Evolutionary conservation across 352 stramenopile genomes (phyloP).

Genomic region (Plasmopara halstedii): DNA sequence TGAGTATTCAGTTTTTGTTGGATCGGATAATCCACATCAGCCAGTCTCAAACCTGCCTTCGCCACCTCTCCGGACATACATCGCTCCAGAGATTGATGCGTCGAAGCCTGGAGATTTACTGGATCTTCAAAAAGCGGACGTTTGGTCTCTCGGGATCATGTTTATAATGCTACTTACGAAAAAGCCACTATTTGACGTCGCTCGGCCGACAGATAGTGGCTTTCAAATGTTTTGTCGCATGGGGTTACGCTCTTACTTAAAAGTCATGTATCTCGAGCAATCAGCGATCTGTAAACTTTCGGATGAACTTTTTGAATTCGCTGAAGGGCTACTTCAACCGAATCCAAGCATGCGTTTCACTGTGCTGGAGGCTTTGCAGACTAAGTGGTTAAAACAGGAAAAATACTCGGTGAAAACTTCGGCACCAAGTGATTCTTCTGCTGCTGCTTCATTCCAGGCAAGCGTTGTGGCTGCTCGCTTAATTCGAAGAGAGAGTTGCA

Average conservation of each 20-base stretch:
- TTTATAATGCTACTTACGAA: constrained; percentile 52
- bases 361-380: constrained; percentile 56
- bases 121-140: constrained; percentile 48
- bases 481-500: too few relatives aligned
- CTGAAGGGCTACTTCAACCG: constrained; percentile 79
- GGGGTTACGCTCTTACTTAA: constrained; percentile 43
- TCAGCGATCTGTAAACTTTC: constrained; percentile 47
- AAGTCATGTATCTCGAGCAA: constrained; percentile 59
- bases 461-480: too few relatives aligned
- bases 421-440: too few relatives aligned
- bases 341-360: constrained; percentile 76
- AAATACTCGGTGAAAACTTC: constrained; percentile 6
- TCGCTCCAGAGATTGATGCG: constrained; percentile 40
- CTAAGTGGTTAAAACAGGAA: constrained; percentile 40
- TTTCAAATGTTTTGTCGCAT: constrained; percentile 45
- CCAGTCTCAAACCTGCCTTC: constrained; percentile 13
- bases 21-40: constrained; percentile 34
- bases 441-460: too few relatives aligned
- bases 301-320: constrained; percentile 58
- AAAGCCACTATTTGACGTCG: constrained; percentile 46
- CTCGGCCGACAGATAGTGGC: constrained; percentile 33
- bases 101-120: constrained; percentile 17
- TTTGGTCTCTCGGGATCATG: constrained; percentile 54
- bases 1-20: constrained; percentile 49
- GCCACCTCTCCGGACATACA: constrained; percentile 38